Conservation (phyloP, 179 eudicot genomes). For the Heliamphora pulchella region DNA sequence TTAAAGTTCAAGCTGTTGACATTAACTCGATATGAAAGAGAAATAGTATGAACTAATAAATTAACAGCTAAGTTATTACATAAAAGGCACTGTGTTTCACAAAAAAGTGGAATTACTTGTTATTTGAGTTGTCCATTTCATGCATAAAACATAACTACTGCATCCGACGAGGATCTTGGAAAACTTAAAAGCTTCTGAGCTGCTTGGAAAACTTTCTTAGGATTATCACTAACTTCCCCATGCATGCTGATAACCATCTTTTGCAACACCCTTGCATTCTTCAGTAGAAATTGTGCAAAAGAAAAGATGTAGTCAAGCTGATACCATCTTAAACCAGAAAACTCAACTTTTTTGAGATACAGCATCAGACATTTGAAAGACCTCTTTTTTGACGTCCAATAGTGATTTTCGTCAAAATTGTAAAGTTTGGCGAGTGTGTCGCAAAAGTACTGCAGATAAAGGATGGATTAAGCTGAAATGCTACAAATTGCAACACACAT, state of each 20-base stretch:
- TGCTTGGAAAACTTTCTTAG: not conserved
- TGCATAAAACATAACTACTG: not conserved
- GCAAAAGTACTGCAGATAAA: not conserved
- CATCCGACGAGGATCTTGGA: slow-evolving; percentile 10
- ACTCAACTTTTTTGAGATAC: not conserved
- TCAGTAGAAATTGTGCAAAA: slow-evolving; percentile 5
- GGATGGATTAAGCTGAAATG: not conserved
- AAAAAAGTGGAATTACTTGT: too few species aligned
- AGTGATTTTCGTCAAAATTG: not conserved
- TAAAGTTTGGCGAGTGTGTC: not conserved
- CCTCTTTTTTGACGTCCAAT: not conserved
- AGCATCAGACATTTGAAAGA: not conserved
- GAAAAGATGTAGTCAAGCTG: not conserved
- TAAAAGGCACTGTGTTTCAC: too few species aligned
- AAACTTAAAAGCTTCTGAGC: slow-evolving; percentile 9
- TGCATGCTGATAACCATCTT: not conserved
- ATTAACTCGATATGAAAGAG: too few species aligned
- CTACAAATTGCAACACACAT: too few species aligned
- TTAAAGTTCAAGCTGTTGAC: too few species aligned
- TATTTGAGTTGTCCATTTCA: not conserved
- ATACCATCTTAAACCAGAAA: not conserved
- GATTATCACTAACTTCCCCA: not conserved
- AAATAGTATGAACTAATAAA: too few species aligned
- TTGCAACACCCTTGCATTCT: slow-evolving; percentile 7
- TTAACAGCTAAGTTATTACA: too few species aligned